Base-by-base conservation (phyloP, 148 eudicot species). In the Linanthus parryae region DNA sequence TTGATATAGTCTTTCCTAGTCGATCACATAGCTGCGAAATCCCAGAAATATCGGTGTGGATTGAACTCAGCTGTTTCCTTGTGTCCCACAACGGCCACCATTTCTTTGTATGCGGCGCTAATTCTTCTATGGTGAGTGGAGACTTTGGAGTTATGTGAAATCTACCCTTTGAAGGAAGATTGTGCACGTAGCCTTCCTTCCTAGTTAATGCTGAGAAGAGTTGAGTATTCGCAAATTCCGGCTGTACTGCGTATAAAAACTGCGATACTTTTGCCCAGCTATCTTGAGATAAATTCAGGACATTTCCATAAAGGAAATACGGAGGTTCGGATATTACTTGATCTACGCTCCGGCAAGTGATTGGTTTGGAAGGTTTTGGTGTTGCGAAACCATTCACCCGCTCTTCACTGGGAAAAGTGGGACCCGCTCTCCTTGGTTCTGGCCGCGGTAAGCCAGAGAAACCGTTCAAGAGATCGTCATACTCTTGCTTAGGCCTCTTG, bases 21-120 rank as follows among this genome's bases (percentile, higher is more conserved):
- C 68, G 66, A 17, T 69, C 74, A 22, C 98, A 92, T 33, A 75
- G 67, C 34, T 75, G 74, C 34, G 85, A 55, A 36, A 65, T 33
- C 23, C 76, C 83, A 13, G 29, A 30, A 7, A 66, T 62, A 18
- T 82, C 94, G 4, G 83, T 66, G 64, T 39, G 67, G 39, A 88
- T 80, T 50, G 76, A 69, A 48, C 70, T 78, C 27, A 92, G 29
- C 15, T 88, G 87, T 69, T 80, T 92, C 66, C 99, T 77, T 5
- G 77, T 66, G 39, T 92, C 99, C 96, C 96, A 92, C 1, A 83
- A 63, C 0, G 99, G 99, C 94, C 99, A 92, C 79, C 82, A 92
- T 60, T 70, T 79, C 63, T 74, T 77, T 1, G 81, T 59, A 44
- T 66, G 68, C 8, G 98, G 96, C 29, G 84, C 48, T 17, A 76